phyloP scores from a whole-genome alignment of 371 early-diverging fungal species.

The Circinella umbellata region DNA sequence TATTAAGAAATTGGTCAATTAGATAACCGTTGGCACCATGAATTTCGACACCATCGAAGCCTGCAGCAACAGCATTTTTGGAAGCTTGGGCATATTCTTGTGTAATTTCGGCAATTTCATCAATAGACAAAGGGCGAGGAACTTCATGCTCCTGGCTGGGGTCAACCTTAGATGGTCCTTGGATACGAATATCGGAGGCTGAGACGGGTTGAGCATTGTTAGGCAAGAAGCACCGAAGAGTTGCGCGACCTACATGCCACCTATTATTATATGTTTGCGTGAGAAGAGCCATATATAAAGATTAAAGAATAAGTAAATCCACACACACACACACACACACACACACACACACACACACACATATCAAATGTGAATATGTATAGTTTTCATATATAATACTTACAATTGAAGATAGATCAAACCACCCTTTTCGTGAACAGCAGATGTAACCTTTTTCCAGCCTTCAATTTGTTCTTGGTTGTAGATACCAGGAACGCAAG shows the following conservation, averaged over 20 bases:
- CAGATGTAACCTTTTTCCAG: slow-evolving; percentile 63
- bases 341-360: too few relatives aligned
- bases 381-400: too few relatives aligned
- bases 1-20: slow-evolving; percentile 46
- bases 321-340: too few relatives aligned
- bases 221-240: neutral
- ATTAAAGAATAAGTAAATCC: too few relatives aligned
- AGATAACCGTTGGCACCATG: slow-evolving; percentile 75
- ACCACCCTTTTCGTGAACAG: slow-evolving; percentile 64
- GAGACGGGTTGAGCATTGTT: slow-evolving; percentile 19
- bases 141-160: slow-evolving; percentile 24
- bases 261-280: too few relatives aligned
- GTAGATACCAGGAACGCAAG: slow-evolving; percentile 53
- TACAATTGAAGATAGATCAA: slow-evolving; percentile 57
- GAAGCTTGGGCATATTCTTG: slow-evolving; percentile 63
- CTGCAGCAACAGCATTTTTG: slow-evolving; percentile 44
- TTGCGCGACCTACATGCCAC: slow-evolving; percentile 29
- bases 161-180: slow-evolving; percentile 14
- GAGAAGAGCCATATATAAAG: too few relatives aligned
- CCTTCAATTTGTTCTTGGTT: slow-evolving; percentile 56
- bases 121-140: slow-evolving; percentile 65
- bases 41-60: slow-evolving; percentile 73
- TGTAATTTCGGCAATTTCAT: slow-evolving; percentile 66
- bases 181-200: slow-evolving; percentile 26
- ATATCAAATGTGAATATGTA: too few relatives aligned